Conservation (phyloP, 768 basidiomycete species). For the Gloeophyllum trabeum region DNA sequence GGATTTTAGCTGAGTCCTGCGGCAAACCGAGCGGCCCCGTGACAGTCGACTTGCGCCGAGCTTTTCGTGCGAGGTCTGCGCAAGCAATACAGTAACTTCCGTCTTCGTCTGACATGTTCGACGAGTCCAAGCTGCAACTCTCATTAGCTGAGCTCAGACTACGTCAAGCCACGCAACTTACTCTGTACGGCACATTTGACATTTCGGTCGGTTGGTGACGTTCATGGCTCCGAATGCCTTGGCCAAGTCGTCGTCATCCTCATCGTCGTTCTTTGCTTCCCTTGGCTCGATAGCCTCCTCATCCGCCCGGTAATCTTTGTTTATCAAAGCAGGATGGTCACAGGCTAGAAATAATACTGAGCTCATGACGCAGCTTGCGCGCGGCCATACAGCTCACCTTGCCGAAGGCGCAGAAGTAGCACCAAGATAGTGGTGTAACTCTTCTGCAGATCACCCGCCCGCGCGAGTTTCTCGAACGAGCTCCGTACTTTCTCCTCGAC, state of each 20-base stretch:
- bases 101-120: conserved; percentile 28
- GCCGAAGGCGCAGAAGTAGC: conserved; percentile 72
- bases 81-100: conserved; percentile 51
- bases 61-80: conserved; percentile 36
- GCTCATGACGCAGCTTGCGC: neutral
- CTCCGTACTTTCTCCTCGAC: conserved; percentile 32
- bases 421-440: conserved; percentile 64
- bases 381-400: conserved; percentile 43
- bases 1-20: conserved; percentile 78
- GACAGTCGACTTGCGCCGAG: conserved; percentile 24
- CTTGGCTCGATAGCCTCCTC: conserved; percentile 67
- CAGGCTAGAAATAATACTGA: conserved; percentile 64
- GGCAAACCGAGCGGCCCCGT: conserved; percentile 29
- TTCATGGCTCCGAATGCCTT: conserved; percentile 61
- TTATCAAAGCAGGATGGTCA: conserved; percentile 78
- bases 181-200: conserved; percentile 68
- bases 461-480: conserved; percentile 54
- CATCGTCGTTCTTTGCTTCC: conserved; percentile 35
- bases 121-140: conserved; percentile 20
- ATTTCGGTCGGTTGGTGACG: conserved; percentile 59
- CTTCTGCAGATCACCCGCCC: conserved; percentile 33
- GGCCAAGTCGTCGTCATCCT: conserved; percentile 60
- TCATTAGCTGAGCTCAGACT: neutral
- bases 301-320: conserved; percentile 65
- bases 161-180: conserved; percentile 26